Base-by-base conservation (phyloP, 2,329 filamentous ascomycete species). In the Chaetomiaceae sp. region DNA sequence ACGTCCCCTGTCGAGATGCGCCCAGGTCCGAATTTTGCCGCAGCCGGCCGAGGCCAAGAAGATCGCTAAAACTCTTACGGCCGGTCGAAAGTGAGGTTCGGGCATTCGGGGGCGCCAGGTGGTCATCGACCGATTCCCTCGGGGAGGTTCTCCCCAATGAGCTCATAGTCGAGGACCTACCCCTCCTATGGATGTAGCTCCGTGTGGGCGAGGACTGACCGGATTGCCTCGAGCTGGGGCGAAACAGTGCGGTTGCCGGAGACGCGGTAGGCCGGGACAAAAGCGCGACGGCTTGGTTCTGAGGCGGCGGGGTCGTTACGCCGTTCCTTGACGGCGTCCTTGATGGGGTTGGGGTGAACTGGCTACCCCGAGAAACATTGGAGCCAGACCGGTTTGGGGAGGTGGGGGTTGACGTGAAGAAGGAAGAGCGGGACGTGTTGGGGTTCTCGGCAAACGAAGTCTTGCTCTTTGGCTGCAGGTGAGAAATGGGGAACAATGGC, bases 61-160 rank as follows among this genome's bases (percentile, higher is more conserved):
- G 73, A 59, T 96, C 93, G 47, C 91, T 89, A 61, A 99, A 89
- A 68, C 92, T 97, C 68, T 91, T 93, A 48, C 93, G 81, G 5
- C 91, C 90, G n/a, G 86, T 92, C 0, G 89, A 96, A 1, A 86
- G 89, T 1, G 91, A 96, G 5, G 83, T 91, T 45, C 90, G 78
- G n/a, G 82, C 69, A 20, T 80, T 79, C 4, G 83, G 83, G 3
- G 85, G 82, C 6, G 81, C 74, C 5, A 86, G 77, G 48, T 84
- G 81, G 30, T 86, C 81, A 55, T 89, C 87, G 48, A 83, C 82
- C 1, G 85, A 88, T 48, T 81, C 78, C 56, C 61, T 55, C 2
- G 61, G 61, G 5, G 61, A 62, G 17, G 58, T 55, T 27, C 86
- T 83, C 16, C 85, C 82, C 38, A 92, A 69, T 1, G 92, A 97